Conservation (phyloP, 768 basidiomycete species). For the Coprinellus micaceus region DNA sequence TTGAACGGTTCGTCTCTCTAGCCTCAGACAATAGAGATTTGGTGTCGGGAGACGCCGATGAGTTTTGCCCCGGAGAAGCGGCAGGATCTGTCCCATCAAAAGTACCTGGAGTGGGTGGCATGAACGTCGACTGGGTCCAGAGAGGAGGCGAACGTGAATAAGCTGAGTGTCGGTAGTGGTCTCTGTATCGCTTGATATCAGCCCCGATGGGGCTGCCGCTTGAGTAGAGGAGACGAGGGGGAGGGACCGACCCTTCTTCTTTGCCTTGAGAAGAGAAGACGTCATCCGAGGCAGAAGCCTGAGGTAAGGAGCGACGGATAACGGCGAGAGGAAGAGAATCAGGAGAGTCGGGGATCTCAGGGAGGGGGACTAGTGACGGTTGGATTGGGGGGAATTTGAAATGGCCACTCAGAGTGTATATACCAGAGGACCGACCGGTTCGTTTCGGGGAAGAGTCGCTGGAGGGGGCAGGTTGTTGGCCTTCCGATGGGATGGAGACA, state of each 20-base stretch:
- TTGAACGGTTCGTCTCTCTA: too few relatives aligned
- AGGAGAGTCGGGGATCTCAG: not conserved
- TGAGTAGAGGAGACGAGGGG: not conserved
- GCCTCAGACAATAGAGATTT: too few relatives aligned
- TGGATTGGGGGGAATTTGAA: not conserved
- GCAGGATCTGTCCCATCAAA: too few relatives aligned
- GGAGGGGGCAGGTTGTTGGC: not conserved
- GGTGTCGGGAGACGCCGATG: too few relatives aligned
- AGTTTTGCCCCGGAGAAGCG: too few relatives aligned
- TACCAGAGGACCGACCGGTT: not conserved
- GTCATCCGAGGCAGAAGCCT: not conserved
- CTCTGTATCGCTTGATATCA: constrained; percentile 12
- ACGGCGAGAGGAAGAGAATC: not conserved
- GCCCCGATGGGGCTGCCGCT: not conserved
- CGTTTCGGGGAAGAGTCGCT: too few relatives aligned
- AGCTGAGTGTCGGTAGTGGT: constrained; percentile 12
- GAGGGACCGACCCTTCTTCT: not conserved
- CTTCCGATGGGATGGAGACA: too few relatives aligned
- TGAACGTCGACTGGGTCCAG: too few relatives aligned
- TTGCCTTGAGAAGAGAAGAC: not conserved
- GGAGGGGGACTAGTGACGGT: too few relatives aligned
- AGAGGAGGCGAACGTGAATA: constrained; percentile 8
- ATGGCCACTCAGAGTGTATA: not conserved
- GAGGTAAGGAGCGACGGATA: not conserved
- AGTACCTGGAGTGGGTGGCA: too few relatives aligned